Base-by-base conservation (phyloP, 352 stramenopile species). In the Phytophthora crassamura region DNA sequence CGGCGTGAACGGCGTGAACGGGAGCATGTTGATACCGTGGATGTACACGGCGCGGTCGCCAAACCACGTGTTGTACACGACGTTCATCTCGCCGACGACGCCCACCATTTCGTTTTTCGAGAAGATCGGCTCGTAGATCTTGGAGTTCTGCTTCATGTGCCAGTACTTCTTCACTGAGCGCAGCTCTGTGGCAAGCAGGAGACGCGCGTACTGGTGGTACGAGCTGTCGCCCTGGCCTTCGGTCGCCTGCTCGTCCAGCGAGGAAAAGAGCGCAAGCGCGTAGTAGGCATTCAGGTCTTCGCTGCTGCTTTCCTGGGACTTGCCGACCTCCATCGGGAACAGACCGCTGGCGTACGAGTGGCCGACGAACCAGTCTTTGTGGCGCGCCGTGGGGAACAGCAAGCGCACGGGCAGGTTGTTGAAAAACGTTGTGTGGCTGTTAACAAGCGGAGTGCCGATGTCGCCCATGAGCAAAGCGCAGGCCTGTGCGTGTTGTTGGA, bases 251-350 rank as follows among this genome's bases (percentile, higher is more conserved):
- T 78, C 55, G 25, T 93, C 84, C 14, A 91, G 67, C 33, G 82
- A 90, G 7, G 77, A 81, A 38, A 92, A 93, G 25, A 99, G 84
- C 53, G 95, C 94, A 7, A 97, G 87, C 10, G 86, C 89, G 74
- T 98, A 99, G 77, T 99, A 99, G 41, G 91, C 95, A 74, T 99
- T 99, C 25, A 97, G 72, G 46, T 88, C 89, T 77, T 99, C 96
- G 64, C 91, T 98, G 47, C 88, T 98, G 69, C 91, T 98, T 70
- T 99, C 97, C 74, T 99, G 95, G 30, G 86, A 93, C 77, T 99
- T 99, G 41, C 96, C 97, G 59, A 97, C 90, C 36, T 89, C 72
- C 82, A 98, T 97, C 28, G 84, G 83, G 75, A 98, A 99, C 12
- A 99, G 40, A 5, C 97, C 97, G 39, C 90, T 98, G 10, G 97